Conservation (phyloP, 2,329 filamentous ascomycete species). For the Aspergillus sp. region DNA sequence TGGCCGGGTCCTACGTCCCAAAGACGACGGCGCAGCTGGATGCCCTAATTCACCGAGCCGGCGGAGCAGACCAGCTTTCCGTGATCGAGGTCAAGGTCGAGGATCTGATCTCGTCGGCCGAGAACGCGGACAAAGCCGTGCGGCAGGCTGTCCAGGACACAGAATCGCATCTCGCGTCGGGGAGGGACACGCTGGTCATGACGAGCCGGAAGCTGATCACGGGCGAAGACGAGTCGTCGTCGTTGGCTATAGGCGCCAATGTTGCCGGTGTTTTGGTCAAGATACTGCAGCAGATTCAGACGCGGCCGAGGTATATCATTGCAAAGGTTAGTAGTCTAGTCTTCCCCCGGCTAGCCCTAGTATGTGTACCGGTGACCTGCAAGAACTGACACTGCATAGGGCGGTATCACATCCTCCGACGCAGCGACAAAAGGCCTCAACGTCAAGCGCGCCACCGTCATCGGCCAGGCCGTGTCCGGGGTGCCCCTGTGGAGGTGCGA, state of each 20-base stretch:
- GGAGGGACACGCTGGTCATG: slow-evolving; percentile 50
- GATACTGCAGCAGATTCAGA: slow-evolving; percentile 39
- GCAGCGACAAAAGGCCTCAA: slow-evolving; percentile 48
- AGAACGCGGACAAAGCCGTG: slow-evolving; percentile 13
- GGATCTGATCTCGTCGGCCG: slow-evolving; percentile 35
- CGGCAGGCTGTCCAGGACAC: slow-evolving; percentile 24
- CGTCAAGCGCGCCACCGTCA: slow-evolving; percentile 45
- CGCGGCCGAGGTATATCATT: slow-evolving; percentile 48
- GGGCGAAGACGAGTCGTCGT: slow-evolving; percentile 41
- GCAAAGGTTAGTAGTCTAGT: slow-evolving; percentile 35
- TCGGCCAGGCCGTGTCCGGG: slow-evolving; percentile 49
- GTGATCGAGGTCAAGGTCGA: slow-evolving; percentile 42
- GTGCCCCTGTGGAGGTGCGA: slow-evolving; percentile 52
- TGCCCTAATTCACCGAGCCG: slow-evolving; percentile 31
- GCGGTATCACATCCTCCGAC: slow-evolving; percentile 52
- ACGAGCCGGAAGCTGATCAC: slow-evolving; percentile 47
- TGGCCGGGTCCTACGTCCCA: slow-evolving; percentile 51
- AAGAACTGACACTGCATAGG: too few species aligned
- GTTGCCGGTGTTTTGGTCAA: slow-evolving; percentile 45
- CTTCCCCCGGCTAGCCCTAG: background rate
- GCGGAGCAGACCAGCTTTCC: slow-evolving; percentile 27
- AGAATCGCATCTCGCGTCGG: slow-evolving; percentile 33
- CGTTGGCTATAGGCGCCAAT: slow-evolving; percentile 45
- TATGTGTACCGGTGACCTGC: too few species aligned
- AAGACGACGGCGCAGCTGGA: slow-evolving; percentile 50